A percentile compares a stretch with the other conserved stretches of the same genome.
These are phyloP conservation scores for Thalassiosira profunda DNA, from an alignment of 108 stramenopile species.

Conservation along the genomic window DNA sequence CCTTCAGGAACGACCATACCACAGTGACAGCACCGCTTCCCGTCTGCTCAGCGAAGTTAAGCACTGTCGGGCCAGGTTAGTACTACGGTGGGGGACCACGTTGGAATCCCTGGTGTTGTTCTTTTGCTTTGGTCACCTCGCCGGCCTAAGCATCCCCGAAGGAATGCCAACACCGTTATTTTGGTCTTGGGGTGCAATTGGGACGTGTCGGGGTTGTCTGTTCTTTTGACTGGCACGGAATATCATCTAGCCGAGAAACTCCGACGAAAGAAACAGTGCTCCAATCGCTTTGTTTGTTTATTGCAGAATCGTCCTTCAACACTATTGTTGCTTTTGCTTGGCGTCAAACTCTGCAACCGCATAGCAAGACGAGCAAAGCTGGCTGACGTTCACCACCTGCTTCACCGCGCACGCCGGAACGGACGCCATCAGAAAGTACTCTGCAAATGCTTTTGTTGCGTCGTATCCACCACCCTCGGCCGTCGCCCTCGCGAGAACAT, in stretches of 20 bases:
- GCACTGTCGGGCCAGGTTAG: constrained; percentile 81
- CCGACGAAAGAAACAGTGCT: background rate
- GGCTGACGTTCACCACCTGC: constrained; percentile 88
- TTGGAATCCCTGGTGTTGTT: constrained; percentile 62
- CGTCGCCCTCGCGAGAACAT: constrained; percentile 37
- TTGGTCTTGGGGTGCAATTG: too few species aligned
- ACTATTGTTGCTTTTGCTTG: constrained; percentile 35
- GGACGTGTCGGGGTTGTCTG: too few species aligned
- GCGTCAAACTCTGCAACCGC: constrained; percentile 86
- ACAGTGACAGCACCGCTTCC: constrained; percentile 87
- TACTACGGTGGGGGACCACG: constrained; percentile 71
- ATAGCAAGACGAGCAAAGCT: constrained; percentile 82
- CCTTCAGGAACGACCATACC: constrained; percentile 83
- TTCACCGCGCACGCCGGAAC: constrained; percentile 85
- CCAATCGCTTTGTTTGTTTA: background rate
- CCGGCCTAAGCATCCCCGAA: too few species aligned
- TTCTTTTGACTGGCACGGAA: too few species aligned
- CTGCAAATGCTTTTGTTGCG: constrained; percentile 30
- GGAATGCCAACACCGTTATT: too few species aligned
- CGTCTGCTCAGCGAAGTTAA: constrained; percentile 90
- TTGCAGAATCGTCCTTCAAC: background rate
- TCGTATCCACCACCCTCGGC: constrained; percentile 1
- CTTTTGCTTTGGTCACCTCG: too few species aligned
- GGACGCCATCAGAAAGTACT: constrained; percentile 39
- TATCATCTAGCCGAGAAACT: too few species aligned